These are phyloP conservation scores for Monosporascus sp. DNA, from an alignment of 2,329 filamentous ascomycete species.

Conservation along the genomic window DNA sequence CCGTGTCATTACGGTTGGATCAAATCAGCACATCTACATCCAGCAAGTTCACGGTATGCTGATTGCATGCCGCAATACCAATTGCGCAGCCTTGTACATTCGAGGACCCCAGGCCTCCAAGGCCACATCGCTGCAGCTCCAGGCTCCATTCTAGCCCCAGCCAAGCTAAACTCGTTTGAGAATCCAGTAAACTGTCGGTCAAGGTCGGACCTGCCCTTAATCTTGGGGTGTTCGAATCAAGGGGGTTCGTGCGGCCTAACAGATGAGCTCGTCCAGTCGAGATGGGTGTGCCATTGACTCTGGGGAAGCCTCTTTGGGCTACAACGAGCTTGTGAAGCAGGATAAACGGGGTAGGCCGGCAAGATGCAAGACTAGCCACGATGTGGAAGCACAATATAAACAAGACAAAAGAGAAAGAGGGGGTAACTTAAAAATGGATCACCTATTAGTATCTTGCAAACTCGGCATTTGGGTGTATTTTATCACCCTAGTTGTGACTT, in stretches of 20 bases:
- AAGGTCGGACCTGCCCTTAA: background rate
- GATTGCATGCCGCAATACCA: slow-evolving; percentile 20
- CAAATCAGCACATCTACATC: slow-evolving; percentile 16
- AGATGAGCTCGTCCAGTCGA: slow-evolving; percentile 29
- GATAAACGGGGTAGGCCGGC: slow-evolving; percentile 22
- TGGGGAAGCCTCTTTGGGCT: slow-evolving; percentile 3
- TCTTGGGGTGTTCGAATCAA: slow-evolving; percentile 9
- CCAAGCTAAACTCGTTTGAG: slow-evolving; percentile 8
- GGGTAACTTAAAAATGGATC: slow-evolving; percentile 23
- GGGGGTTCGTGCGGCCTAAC: slow-evolving; percentile 25
- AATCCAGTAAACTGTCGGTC: background rate
- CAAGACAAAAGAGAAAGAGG: slow-evolving; percentile 31
- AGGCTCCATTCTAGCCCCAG: slow-evolving; percentile 4
- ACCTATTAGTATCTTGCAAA: too few species aligned
- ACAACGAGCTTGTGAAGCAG: slow-evolving; percentile 27
- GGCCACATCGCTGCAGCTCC: background rate
- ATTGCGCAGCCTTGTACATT: slow-evolving; percentile 10
- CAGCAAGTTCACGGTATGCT: slow-evolving; percentile 20
- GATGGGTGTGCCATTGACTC: slow-evolving; percentile 26
- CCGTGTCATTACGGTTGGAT: background rate
- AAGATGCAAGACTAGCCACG: slow-evolving; percentile 21
- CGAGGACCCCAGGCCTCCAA: background rate
- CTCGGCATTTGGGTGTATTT: slow-evolving; percentile 32
- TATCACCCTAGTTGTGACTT: slow-evolving; percentile 15
- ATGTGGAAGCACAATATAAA: slow-evolving; percentile 32